Conservation (phyloP, 2,329 filamentous ascomycete genomes). For the Cordyceps cicadae region DNA sequence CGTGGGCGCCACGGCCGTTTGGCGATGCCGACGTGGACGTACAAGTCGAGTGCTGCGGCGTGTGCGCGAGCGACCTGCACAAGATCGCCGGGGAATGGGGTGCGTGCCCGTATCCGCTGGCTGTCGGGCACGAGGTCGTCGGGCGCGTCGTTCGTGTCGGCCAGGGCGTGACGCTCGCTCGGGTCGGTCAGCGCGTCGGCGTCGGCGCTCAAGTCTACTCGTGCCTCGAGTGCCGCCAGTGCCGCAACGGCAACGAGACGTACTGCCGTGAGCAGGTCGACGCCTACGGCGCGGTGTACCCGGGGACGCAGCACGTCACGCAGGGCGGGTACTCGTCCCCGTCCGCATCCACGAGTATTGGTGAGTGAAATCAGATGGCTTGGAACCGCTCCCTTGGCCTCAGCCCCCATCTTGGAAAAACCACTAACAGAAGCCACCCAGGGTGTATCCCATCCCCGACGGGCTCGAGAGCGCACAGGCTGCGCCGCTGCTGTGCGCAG, state of each 20-base stretch:
- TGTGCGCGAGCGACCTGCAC: constrained; percentile 66
- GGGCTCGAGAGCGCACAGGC: constrained; percentile 53
- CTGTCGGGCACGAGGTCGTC: constrained; percentile 66
- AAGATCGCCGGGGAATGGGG: constrained; percentile 64
- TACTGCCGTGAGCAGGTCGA: constrained; percentile 55
- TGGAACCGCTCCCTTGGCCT: neutral
- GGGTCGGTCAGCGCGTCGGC: constrained; percentile 56
- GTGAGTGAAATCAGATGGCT: constrained; percentile 22
- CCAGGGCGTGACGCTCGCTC: constrained; percentile 44
- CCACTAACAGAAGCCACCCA: constrained; percentile 17
- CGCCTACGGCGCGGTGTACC: constrained; percentile 51
- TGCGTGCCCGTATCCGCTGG: constrained; percentile 51
- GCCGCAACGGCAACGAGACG: constrained; percentile 58
- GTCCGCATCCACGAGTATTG: constrained; percentile 70
- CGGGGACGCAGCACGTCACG: constrained; percentile 51
- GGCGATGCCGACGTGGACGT: constrained; percentile 82
- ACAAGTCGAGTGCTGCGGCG: constrained; percentile 73
- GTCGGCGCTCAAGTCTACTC: constrained; percentile 61
- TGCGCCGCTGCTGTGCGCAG: constrained; percentile 78
- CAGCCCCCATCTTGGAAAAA: neutral
- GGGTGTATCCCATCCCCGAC: constrained; percentile 68
- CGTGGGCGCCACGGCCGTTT: constrained; percentile 79
- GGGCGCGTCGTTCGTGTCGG: constrained; percentile 62
- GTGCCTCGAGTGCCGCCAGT: constrained; percentile 57
- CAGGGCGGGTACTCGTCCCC: constrained; percentile 52